These are phyloP conservation scores for Aquilaria yunnanensis DNA, from an alignment of 345 rosid species.

Conservation along the genomic window DNA sequence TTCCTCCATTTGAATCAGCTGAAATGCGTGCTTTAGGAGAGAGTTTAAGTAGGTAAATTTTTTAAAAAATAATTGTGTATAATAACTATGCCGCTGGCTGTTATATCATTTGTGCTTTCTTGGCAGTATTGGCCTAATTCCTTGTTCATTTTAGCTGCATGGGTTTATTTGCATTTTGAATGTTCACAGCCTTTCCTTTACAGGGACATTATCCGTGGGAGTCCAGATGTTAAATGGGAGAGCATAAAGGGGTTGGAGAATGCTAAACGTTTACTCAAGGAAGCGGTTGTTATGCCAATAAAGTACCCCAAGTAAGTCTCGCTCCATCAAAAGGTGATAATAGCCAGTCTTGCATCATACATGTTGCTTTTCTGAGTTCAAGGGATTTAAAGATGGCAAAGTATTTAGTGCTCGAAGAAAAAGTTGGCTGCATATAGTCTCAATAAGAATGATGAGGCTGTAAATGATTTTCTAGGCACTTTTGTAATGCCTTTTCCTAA, in stretches of 20 bases:
- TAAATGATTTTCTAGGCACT: no score
- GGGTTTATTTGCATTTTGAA: neutral
- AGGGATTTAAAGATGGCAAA: no score
- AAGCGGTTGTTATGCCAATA: conserved; percentile 99
- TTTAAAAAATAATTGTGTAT: neutral
- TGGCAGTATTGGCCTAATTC: no score
- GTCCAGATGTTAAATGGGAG: conserved; percentile 92
- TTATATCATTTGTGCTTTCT: conserved; percentile 4
- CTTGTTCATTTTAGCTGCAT: conserved; percentile 1
- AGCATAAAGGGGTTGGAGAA: conserved; percentile 86
- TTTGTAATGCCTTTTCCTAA: no score
- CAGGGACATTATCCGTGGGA: conserved; percentile 96
- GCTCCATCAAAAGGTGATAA: neutral
- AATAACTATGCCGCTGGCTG: neutral
- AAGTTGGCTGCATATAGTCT: no score
- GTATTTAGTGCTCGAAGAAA: no score
- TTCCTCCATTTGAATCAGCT: conserved; percentile 86
- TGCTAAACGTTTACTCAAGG: conserved; percentile 86
- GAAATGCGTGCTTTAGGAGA: conserved; percentile 83
- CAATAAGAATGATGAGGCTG: no score
- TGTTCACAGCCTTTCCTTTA: conserved; percentile 3
- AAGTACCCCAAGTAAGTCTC: conserved; percentile 88
- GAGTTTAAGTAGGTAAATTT: conserved; percentile 72
- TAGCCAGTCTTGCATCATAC: neutral
- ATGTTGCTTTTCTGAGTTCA: neutral